A percentile compares a stretch with the other conserved stretches of the same genome.
phyloP scores from a whole-genome alignment of 257 asterid species.

The Plantago ovata region DNA sequence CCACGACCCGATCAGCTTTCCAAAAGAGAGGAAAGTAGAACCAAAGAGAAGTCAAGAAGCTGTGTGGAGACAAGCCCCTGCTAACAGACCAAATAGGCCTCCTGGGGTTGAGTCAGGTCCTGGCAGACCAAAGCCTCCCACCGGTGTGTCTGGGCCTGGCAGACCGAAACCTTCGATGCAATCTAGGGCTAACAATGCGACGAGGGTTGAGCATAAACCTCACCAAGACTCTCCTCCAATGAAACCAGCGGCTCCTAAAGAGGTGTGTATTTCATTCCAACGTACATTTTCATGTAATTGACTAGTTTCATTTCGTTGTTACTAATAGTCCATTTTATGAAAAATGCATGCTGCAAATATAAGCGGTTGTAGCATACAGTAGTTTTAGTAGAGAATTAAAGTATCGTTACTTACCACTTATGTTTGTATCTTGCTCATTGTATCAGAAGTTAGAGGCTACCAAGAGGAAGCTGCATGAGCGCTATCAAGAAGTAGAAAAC shows the following conservation, averaged over 20 bases:
- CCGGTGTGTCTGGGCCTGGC: constrained; percentile 36
- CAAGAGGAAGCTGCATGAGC: constrained; percentile 91
- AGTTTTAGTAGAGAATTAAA: too few species aligned
- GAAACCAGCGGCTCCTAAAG: constrained; percentile 45
- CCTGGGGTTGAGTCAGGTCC: constrained; percentile 34
- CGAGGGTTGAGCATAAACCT: constrained; percentile 38
- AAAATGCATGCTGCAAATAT: background rate
- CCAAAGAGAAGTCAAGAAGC: constrained; percentile 43
- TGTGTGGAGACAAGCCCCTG: constrained; percentile 34
- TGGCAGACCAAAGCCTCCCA: constrained; percentile 45
- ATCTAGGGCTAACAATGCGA: constrained; percentile 34
- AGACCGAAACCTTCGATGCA: constrained; percentile 46
- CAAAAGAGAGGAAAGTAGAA: constrained; percentile 38
- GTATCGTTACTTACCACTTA: background rate
- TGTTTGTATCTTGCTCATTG: background rate
- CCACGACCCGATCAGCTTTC: constrained; percentile 24
- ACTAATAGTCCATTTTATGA: too few species aligned
- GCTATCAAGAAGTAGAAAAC: constrained; percentile 85
- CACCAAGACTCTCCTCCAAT: constrained; percentile 39
- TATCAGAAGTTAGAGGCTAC: constrained; percentile 66
- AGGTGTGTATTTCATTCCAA: constrained; percentile 32
- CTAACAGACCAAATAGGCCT: constrained; percentile 42
- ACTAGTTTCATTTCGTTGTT: too few species aligned
- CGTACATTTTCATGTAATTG: too few species aligned
- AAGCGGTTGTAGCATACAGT: background rate